phyloP scores from a whole-genome alignment of 2,329 filamentous ascomycete species.

The Zymoseptoria pseudotritici region DNA sequence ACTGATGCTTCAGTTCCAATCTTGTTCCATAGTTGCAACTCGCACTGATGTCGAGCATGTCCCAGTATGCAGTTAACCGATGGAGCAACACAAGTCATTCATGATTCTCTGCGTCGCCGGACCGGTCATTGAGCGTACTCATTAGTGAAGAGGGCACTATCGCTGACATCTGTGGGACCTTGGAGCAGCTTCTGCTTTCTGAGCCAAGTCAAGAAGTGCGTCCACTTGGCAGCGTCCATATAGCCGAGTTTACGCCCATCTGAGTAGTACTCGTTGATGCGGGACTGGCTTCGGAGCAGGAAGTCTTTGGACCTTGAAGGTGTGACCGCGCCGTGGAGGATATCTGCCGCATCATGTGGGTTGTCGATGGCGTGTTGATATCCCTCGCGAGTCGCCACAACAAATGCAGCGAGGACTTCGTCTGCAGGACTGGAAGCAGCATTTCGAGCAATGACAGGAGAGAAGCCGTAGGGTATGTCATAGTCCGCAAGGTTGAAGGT shows the following conservation, averaged over 20 bases:
- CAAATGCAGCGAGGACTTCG: slow-evolving; percentile 20
- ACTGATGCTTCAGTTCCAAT: neutral
- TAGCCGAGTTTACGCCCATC: slow-evolving; percentile 13
- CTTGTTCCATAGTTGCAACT: neutral
- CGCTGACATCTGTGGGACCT: slow-evolving; percentile 3
- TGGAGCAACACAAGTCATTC: neutral
- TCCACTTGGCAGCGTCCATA: slow-evolving; percentile 13
- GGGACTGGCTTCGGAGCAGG: slow-evolving; percentile 22
- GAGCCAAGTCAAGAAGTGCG: slow-evolving; percentile 11
- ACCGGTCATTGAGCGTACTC: slow-evolving; percentile 1
- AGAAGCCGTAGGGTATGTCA: slow-evolving; percentile 28
- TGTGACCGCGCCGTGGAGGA: slow-evolving; percentile 11
- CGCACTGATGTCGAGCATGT: neutral
- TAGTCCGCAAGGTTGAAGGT: slow-evolving; percentile 21
- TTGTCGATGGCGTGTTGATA: slow-evolving; percentile 21
- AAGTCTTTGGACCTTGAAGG: slow-evolving; percentile 21
- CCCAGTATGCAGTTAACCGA: neutral
- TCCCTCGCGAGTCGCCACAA: slow-evolving; percentile 23
- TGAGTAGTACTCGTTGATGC: slow-evolving; percentile 25
- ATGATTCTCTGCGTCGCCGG: neutral
- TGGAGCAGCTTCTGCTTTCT: slow-evolving; percentile 4
- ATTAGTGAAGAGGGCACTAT: slow-evolving; percentile 12
- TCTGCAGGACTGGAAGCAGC: slow-evolving; percentile 9
- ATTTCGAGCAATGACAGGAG: slow-evolving; percentile 27
- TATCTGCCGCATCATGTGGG: slow-evolving; percentile 12